phyloP scores from a whole-genome alignment of 2,329 filamentous ascomycete species.

The Mycogone perniciosa region DNA sequence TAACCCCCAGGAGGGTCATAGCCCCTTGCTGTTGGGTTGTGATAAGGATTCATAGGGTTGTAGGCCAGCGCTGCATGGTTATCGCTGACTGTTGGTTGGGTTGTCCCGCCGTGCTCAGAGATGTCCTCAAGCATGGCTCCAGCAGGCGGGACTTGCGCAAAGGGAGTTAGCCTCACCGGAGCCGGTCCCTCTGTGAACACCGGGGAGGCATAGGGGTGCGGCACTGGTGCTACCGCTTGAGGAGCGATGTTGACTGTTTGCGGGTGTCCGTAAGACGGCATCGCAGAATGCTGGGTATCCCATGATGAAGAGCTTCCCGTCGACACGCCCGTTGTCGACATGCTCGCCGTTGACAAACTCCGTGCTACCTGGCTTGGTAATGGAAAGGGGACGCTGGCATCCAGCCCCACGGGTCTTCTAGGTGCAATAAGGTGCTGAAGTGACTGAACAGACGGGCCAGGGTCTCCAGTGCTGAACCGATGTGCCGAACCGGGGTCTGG shows the following conservation, averaged over 20 bases:
- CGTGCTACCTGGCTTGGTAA: constrained; percentile 27
- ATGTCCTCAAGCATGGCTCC: constrained; percentile 6
- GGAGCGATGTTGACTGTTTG: background rate
- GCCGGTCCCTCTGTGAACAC: constrained; percentile 9
- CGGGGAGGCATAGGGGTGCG: constrained; percentile 6
- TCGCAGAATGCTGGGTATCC: constrained; percentile 24
- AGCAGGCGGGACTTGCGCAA: background rate
- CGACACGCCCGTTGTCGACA: constrained; percentile 28
- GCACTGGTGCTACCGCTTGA: background rate
- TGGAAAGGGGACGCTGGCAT: constrained; percentile 21
- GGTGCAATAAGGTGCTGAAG: constrained; percentile 34
- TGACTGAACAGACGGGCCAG: constrained; percentile 24
- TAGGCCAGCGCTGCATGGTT: constrained; percentile 8
- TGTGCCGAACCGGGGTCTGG: constrained; percentile 14
- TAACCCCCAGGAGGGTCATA: background rate
- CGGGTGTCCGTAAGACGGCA: constrained; percentile 23
- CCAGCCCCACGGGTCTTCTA: constrained; percentile 26
- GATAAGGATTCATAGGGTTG: constrained; percentile 8
- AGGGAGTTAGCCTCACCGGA: background rate
- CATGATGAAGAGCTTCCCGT: constrained; percentile 28
- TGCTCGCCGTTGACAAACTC: constrained; percentile 28
- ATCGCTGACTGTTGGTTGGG: constrained; percentile 4
- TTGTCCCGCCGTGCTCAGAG: constrained; percentile 5
- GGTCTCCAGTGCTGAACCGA: constrained; percentile 18
- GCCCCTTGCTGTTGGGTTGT: constrained; percentile 8